Evolutionary conservation across 2,329 filamentous ascomycete genomes (phyloP).

Genomic region (Aureobasidium sp.): DNA sequence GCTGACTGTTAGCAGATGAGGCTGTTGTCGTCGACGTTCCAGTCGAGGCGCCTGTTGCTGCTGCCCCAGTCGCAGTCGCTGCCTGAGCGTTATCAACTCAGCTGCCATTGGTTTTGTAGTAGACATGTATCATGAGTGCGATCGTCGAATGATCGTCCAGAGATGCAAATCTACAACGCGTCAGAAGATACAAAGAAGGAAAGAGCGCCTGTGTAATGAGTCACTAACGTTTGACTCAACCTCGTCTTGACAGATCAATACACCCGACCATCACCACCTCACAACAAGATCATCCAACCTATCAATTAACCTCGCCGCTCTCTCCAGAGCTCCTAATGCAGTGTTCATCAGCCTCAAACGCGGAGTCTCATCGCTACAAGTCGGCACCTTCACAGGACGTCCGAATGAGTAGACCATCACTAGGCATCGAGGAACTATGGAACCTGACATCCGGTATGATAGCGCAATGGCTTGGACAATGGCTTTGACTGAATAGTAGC

Average conservation of each 20-base stretch:
- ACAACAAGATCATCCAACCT: background rate
- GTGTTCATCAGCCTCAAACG: background rate
- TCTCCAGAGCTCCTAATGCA: background rate
- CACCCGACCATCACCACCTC: background rate
- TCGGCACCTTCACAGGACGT: background rate
- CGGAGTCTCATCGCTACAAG: background rate
- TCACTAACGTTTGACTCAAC: background rate
- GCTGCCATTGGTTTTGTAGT: background rate
- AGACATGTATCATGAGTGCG: background rate
- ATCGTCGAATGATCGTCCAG: background rate
- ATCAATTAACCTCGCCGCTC: background rate
- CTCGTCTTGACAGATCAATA: background rate
- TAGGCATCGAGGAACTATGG: background rate
- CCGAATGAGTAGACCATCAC: background rate
- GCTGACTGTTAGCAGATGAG: background rate
- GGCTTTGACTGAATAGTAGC: background rate
- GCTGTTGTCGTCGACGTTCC: background rate
- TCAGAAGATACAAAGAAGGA: background rate
- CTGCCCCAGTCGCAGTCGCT: slow-evolving; percentile 1
- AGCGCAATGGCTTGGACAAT: background rate
- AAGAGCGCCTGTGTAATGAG: background rate
- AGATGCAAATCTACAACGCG: background rate
- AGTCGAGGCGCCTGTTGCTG: background rate
- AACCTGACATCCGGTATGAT: background rate
- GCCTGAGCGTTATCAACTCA: background rate